These are phyloP conservation scores for Kickxella alabastrina DNA, from an alignment of 192 early-diverging fungal genomes.

Conservation along the genomic window DNA sequence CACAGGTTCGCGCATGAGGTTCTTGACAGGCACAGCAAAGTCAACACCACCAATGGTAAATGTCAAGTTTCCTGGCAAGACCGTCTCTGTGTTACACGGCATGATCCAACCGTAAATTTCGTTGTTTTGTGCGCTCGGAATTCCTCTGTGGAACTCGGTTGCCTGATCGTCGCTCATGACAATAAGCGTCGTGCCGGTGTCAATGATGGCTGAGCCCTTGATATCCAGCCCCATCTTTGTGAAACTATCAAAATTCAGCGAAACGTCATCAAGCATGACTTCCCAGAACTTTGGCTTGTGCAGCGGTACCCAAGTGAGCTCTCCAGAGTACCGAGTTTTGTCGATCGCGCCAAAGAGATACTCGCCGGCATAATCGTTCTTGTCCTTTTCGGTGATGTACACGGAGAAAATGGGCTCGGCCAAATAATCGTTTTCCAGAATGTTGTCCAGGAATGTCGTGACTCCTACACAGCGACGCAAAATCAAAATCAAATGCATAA, in stretches of 20 bases:
- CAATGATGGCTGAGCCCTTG: slow-evolving; percentile 52
- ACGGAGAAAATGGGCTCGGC: slow-evolving; percentile 68
- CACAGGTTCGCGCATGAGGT: slow-evolving; percentile 49
- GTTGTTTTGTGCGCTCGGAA: slow-evolving; percentile 45
- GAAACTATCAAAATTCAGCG: slow-evolving; percentile 30
- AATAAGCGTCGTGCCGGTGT: slow-evolving; percentile 65
- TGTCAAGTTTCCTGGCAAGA: slow-evolving; percentile 42
- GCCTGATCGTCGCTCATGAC: slow-evolving; percentile 56
- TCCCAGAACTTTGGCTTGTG: slow-evolving; percentile 56
- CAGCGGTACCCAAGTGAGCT: slow-evolving; percentile 55
- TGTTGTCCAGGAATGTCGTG: slow-evolving; percentile 53
- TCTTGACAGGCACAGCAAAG: slow-evolving; percentile 42
- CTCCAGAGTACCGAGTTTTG: slow-evolving; percentile 46
- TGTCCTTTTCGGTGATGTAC: slow-evolving; percentile 55
- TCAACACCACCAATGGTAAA: slow-evolving; percentile 45
- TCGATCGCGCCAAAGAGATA: slow-evolving; percentile 60
- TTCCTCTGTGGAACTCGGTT: slow-evolving; percentile 53
- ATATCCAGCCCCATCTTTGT: slow-evolving; percentile 41
- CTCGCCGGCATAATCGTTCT: slow-evolving; percentile 53
- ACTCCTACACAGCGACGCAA: slow-evolving; percentile 18
- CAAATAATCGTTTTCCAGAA: slow-evolving; percentile 54
- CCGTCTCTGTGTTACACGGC: slow-evolving; percentile 48
- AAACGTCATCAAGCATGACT: slow-evolving; percentile 48
- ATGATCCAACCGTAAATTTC: slow-evolving; percentile 51
- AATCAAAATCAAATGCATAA: background rate